These are phyloP conservation scores for Apophysomyces elegans DNA, from an alignment of 371 early-diverging fungal genomes.

Conservation along the genomic window DNA sequence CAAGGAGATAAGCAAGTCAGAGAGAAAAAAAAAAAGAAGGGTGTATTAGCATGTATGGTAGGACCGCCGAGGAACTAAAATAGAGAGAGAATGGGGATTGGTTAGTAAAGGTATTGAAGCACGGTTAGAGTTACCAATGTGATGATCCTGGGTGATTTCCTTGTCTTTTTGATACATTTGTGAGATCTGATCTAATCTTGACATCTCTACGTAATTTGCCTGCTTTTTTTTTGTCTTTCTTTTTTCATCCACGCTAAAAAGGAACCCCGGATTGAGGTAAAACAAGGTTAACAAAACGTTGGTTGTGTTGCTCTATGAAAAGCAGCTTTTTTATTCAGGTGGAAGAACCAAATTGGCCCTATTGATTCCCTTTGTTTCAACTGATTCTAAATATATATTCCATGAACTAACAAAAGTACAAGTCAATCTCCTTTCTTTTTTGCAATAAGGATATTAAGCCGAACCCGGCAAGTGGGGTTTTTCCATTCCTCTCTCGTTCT, in stretches of 20 bases:
- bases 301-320: no score
- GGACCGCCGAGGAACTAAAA: no score
- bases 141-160: background rate
- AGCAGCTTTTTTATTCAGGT: background rate
- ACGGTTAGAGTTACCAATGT: background rate
- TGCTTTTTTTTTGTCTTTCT: background rate
- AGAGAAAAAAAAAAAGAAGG: no score
- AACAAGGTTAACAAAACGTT: background rate
- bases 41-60: no score
- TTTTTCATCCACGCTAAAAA: no score
- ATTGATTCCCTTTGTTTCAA: background rate
- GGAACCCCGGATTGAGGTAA: conserved; percentile 9
- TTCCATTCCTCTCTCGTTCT: no score
- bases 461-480: no score
- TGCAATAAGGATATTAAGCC: no score
- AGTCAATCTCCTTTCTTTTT: no score
- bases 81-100: background rate
- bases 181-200: conserved; percentile 9
- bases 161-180: background rate
- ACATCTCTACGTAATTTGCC: background rate
- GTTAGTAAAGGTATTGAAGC: background rate
- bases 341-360: background rate
- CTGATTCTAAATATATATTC: background rate
- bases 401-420: background rate
- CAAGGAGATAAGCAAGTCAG: no score